Conservation (phyloP, 2,329 filamentous ascomycete genomes). For the Alternaria conjuncta region DNA sequence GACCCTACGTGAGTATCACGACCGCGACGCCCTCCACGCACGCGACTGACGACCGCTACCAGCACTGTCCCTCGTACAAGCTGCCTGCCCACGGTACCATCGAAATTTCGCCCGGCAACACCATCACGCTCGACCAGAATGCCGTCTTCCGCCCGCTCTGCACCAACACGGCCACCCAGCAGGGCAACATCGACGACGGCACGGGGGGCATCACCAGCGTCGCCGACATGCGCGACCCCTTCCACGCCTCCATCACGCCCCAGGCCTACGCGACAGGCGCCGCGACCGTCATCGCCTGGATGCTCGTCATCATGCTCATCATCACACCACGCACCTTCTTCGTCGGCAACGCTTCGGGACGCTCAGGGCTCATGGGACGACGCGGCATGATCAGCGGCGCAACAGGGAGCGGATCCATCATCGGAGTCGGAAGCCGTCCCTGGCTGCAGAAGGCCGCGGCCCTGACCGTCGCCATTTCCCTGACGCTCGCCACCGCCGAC, state of each 20-base stretch:
- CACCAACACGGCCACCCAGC: constrained; percentile 45
- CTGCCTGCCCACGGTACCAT: constrained; percentile 65
- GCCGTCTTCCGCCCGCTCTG: constrained; percentile 68
- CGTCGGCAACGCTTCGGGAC: constrained; percentile 71
- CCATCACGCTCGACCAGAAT: constrained; percentile 65
- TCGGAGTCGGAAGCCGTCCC: constrained; percentile 87
- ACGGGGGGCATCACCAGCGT: constrained; percentile 54
- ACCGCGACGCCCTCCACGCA: constrained; percentile 1
- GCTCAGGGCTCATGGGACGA: constrained; percentile 77
- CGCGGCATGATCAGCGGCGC: constrained; percentile 86
- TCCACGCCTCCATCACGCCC: constrained; percentile 91
- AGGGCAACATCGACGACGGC: constrained; percentile 48
- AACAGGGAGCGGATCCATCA: constrained; percentile 64
- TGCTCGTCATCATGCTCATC: constrained; percentile 90
- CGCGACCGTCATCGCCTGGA: constrained; percentile 88
- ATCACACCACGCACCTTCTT: constrained; percentile 95
- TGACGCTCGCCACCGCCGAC: constrained; percentile 92
- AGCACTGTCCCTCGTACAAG: constrained; percentile 68
- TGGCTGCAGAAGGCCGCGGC: constrained; percentile 82
- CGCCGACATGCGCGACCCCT: constrained; percentile 79
- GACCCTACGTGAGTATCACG: constrained; percentile 39
- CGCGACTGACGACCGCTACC: constrained; percentile 32
- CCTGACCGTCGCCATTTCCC: constrained; percentile 73
- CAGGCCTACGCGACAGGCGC: constrained; percentile 92
- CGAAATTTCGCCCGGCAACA: constrained; percentile 59